These are phyloP conservation scores for Debaryomycetaceae sp. DNA, from an alignment of 1,139 yeast genomes.

Conservation along the genomic window DNA sequence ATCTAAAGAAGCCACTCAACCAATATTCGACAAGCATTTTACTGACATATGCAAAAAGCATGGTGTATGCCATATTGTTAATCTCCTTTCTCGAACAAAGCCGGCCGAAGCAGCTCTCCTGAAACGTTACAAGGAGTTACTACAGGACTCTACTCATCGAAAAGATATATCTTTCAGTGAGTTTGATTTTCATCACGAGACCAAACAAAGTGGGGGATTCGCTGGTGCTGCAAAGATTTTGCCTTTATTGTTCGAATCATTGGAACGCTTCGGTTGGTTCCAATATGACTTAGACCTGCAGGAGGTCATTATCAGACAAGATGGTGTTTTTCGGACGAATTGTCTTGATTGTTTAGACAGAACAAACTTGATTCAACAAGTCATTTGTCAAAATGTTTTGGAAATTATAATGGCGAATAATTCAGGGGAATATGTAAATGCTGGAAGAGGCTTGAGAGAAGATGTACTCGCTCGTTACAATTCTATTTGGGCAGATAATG, in stretches of 20 bases:
- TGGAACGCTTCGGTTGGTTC: conserved; percentile 78
- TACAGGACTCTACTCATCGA: conserved; percentile 34
- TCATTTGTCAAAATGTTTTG: conserved; percentile 58
- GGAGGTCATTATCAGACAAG: conserved; percentile 65
- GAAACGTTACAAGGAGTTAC: conserved; percentile 61
- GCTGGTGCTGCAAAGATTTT: conserved; percentile 74
- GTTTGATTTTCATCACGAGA: conserved; percentile 93
- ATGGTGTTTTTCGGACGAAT: conserved; percentile 87
- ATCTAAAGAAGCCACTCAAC: conserved; percentile 88
- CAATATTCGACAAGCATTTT: conserved; percentile 82
- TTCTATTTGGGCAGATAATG: conserved; percentile 95
- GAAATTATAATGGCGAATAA: conserved; percentile 62
- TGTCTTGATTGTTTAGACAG: conserved; percentile 95
- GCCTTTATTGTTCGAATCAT: conserved; percentile 58
- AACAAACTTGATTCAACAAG: conserved; percentile 90
- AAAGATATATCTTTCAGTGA: conserved; percentile 64
- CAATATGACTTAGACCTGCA: conserved; percentile 53
- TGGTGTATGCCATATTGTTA: conserved; percentile 84
- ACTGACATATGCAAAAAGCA: conserved; percentile 64
- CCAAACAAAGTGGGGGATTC: conserved; percentile 77
- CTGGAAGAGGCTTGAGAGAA: conserved; percentile 18
- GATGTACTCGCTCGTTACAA: conserved; percentile 70
- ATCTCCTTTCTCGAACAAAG: conserved; percentile 71
- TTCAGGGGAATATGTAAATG: conserved; percentile 5
- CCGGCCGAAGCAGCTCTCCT: conserved; percentile 74